A percentile compares a stretch with the other conserved stretches of the same genome.
phyloP scores from a whole-genome alignment of 1,284 basidiomycete species.

The Trametes pubescens region DNA sequence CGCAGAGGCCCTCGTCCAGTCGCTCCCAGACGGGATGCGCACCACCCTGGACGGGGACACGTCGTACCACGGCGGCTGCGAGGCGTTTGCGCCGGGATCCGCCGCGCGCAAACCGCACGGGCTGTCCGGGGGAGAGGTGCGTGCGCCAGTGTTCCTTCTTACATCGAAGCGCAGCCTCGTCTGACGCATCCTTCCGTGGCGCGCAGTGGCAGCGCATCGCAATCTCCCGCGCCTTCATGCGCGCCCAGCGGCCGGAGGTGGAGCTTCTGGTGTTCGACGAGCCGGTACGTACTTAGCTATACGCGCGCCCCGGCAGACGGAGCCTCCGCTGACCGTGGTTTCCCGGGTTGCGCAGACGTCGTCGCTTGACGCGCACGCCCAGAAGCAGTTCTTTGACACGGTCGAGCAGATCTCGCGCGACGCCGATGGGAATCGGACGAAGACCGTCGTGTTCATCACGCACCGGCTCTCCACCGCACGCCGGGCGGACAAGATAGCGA shows the following conservation, averaged over 20 bases:
- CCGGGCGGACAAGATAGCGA: constrained; percentile 83
- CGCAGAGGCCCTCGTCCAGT: constrained; percentile 66
- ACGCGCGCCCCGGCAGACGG: constrained; percentile 7
- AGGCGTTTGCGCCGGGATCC: constrained; percentile 39
- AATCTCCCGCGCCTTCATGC: constrained; percentile 84
- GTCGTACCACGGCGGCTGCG: constrained; percentile 60
- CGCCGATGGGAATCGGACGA: constrained; percentile 60
- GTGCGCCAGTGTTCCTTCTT: constrained; percentile 32
- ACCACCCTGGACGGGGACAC: constrained; percentile 71
- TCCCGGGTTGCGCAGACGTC: constrained; percentile 61
- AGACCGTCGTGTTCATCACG: constrained; percentile 85
- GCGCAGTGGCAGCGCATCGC: constrained; percentile 86
- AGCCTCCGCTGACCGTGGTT: constrained; percentile 1
- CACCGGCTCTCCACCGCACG: constrained; percentile 83
- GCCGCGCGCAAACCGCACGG: constrained; percentile 58
- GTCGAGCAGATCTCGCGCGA: constrained; percentile 68
- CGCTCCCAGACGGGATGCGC: constrained; percentile 70
- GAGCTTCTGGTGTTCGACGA: constrained; percentile 85
- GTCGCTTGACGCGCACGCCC: constrained; percentile 81
- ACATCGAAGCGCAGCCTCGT: neutral
- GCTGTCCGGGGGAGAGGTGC: constrained; percentile 80
- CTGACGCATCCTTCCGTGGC: constrained; percentile 11
- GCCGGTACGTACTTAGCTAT: constrained; percentile 57
- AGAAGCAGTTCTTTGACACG: constrained; percentile 79
- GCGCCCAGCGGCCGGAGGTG: constrained; percentile 74